Conservation (phyloP, 1,139 yeast genomes). For the Taiozyma onychis region DNA sequence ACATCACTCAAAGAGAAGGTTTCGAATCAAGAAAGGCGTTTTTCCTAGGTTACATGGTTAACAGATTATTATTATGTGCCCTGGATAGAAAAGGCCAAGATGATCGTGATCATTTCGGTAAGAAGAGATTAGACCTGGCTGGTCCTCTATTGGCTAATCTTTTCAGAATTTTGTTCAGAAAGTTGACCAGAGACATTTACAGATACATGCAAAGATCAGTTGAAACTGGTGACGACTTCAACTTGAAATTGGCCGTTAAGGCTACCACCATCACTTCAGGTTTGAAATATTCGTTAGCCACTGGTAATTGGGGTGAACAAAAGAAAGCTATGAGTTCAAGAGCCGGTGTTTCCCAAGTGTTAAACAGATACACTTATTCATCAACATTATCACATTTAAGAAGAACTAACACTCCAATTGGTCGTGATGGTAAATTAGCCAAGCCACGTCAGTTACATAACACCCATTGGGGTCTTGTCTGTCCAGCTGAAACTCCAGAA, state of each 20-base stretch:
- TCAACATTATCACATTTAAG: slow-evolving; percentile 96
- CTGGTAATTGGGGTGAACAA: slow-evolving; percentile 99
- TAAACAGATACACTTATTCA: slow-evolving; percentile 95
- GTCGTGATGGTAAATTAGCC: slow-evolving; percentile 97
- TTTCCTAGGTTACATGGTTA: slow-evolving; percentile 96
- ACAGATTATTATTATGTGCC: slow-evolving; percentile 89
- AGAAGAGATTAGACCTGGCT: slow-evolving; percentile 94
- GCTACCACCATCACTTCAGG: slow-evolving; percentile 97
- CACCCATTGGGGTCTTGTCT: slow-evolving; percentile 99
- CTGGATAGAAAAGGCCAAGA: slow-evolving; percentile 96
- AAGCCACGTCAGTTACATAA: slow-evolving; percentile 98
- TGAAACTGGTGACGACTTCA: slow-evolving; percentile 95
- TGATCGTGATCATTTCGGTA: slow-evolving; percentile 99
- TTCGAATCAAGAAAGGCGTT: slow-evolving; percentile 95
- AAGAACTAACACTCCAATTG: slow-evolving; percentile 98
- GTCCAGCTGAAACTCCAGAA: slow-evolving; percentile 99
- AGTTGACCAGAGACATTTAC: slow-evolving; percentile 89
- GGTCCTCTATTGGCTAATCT: slow-evolving; percentile 95
- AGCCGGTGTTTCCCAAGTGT: slow-evolving; percentile 99
- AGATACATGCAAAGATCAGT: slow-evolving; percentile 99
- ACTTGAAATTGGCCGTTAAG: slow-evolving; percentile 92
- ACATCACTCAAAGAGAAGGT: slow-evolving; percentile 96
- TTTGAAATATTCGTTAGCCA: slow-evolving; percentile 92
- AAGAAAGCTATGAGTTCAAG: slow-evolving; percentile 98
- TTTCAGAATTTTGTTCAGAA: slow-evolving; percentile 90